Evolutionary conservation across 2,329 filamentous ascomycete species (phyloP), one percentile per base, ranked within the genome.

Genomic region (Dothideomycetes sp.): DNA sequence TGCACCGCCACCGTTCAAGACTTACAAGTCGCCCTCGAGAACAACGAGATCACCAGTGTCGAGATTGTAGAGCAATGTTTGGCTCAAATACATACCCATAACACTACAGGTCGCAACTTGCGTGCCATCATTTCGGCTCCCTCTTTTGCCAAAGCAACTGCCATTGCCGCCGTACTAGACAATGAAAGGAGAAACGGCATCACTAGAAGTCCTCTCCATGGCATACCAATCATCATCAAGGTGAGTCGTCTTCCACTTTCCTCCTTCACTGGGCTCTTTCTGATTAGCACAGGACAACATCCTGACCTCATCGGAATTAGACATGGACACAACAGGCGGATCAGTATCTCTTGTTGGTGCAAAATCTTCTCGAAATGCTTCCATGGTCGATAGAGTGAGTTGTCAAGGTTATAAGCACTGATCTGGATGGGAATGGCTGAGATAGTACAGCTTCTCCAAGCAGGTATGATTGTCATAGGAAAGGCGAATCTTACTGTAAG

Each of bases 211-310:
- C 75, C 75, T 1, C 66, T 88, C 1, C 82, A 87, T 54, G 82
- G 82, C 3, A 83, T 88, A 31, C 82, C 83, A 0, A 83, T 83
- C 54, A 65, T 81, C 2, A 72, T 85, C 46, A 87, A 87, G 58
- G 81, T 27, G 12, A n/a, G n/a, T n/a, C n/a, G n/a, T n/a, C n/a
- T n/a, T n/a, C n/a, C n/a, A n/a, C n/a, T n/a, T n/a, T n/a, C n/a
- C n/a, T n/a, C n/a, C n/a, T n/a, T n/a, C n/a, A n/a, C n/a, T n/a
- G n/a, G n/a, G n/a, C n/a, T n/a, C n/a, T n/a, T n/a, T 27, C 7
- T 12, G 22, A 27, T 27, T 12, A 7, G 12, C 22, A 27, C 22
- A 27, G n/a, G 12, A 27, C 12, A 27, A 7, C 22, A 27, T 27
- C 22, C 7, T 27, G 22, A 27, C 22, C 22, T 27, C 12, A 27